Evolutionary conservation across 2,329 filamentous ascomycete species (phyloP), one percentile per base, ranked within the genome.

Genomic region (Colletotrichum tabaci): DNA sequence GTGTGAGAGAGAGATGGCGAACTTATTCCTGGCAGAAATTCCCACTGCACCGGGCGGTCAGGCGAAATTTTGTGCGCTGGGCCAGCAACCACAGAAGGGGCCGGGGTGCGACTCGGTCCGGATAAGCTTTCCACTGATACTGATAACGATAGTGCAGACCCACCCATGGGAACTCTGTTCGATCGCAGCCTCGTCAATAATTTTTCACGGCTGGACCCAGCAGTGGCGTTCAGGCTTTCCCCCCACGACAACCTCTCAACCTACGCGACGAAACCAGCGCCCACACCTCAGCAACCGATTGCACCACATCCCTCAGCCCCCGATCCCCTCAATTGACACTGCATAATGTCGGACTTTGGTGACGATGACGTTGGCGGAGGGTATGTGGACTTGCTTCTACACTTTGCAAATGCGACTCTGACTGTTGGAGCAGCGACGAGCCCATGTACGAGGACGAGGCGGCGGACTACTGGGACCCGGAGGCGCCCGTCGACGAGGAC

Each of bases 271-370:
- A 49, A 40, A 42, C 50, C 23, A 35, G 35, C 50, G 38, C 18
- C 46, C 46, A 55, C 26, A 68, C 21, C 18, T 4, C 9, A 55
- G 23, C 23, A 38, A 30, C 16, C 26, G 23, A 55, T 50, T 40
- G 16, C 55, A 58, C 7, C 12, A 26, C 21, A 21, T 61, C 46
- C 30, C n/a, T n/a, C 38, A 55, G 56, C 13, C 35, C 35, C 9
- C 47, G 49, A 21, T 2, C 23, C 21, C 47, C 38, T 23, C 18
- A 55, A 53, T 30, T 18, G 46, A 46, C 4, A 44, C 42, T 49
- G 44, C 61, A 83, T 69, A 23, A 94, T 94, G 92, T 94, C 92
- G 82, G 92, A 94, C 84, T 91, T 91, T 84, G 92, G 90, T 76
- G 90, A 92, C 78, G 89, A 92, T 76, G 86, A 84, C 75, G 70